Evolutionary conservation across 306 rosid species (phyloP).

Genomic region (Crataegus laevigata): DNA sequence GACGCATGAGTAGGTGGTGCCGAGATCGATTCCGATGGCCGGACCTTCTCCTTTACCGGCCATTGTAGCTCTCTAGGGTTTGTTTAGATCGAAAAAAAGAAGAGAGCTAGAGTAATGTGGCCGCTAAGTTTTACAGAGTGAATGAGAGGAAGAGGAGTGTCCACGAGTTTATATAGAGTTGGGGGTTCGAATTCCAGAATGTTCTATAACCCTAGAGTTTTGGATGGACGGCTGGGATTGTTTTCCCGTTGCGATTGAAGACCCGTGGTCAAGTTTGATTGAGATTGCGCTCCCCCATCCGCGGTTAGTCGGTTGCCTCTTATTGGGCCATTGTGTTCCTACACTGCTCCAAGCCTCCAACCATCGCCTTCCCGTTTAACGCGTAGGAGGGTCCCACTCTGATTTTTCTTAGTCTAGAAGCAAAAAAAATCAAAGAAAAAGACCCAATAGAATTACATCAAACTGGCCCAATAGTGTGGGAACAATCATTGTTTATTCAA

Average conservation of each 20-base stretch:
- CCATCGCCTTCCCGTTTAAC: neutral
- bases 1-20: slow-evolving; percentile 60
- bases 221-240: slow-evolving; percentile 2
- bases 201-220: slow-evolving; percentile 20
- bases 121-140: neutral
- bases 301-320: neutral
- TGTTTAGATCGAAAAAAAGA: neutral
- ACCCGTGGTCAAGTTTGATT: neutral
- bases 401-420: too few relatives aligned
- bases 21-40: slow-evolving; percentile 70
- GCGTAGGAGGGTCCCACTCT: neutral
- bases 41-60: slow-evolving; percentile 69
- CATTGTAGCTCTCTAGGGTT: slow-evolving; percentile 13
- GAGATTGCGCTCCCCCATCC: neutral
- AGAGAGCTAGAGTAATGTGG: neutral
- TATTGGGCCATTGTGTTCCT: neutral
- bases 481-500: too few relatives aligned
- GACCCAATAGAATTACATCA: too few relatives aligned
- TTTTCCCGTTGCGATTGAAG: neutral
- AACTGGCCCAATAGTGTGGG: too few relatives aligned
- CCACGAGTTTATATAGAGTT: slow-evolving; percentile 21
- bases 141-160: fast-evolving
- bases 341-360: neutral
- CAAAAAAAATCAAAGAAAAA: too few relatives aligned
- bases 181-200: slow-evolving; percentile 37